A percentile compares a stretch with the other conserved stretches of the same genome.
These are phyloP conservation scores for Cicer yamashitae DNA, from an alignment of 306 rosid species.

Conservation along the genomic window DNA sequence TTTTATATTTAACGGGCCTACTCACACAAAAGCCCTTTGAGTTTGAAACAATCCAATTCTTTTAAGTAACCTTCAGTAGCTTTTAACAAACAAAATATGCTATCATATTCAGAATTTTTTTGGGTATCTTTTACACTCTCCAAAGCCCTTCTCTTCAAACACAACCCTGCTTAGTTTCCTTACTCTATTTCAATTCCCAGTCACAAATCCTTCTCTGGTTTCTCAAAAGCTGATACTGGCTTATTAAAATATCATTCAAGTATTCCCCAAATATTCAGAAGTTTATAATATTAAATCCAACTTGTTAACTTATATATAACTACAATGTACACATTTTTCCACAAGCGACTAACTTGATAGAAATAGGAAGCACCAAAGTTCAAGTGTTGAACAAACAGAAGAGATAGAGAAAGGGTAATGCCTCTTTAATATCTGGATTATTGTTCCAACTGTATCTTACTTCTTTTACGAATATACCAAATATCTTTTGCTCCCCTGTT, in stretches of 20 bases:
- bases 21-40: neutral
- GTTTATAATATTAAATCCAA: no score
- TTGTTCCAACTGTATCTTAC: conserved; percentile 24
- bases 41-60: conserved; percentile 5
- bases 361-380: neutral
- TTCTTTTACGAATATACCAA: conserved; percentile 26
- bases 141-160: conserved; percentile 21
- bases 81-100: neutral
- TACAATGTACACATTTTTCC: conserved; percentile 9
- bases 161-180: conserved; percentile 29
- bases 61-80: neutral
- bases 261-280: neutral
- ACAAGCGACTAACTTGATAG: conserved; percentile 23
- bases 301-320: neutral
- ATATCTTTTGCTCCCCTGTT: conserved; percentile 16
- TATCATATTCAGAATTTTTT: neutral
- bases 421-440: conserved; percentile 30
- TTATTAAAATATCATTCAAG: neutral
- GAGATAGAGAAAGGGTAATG: neutral
- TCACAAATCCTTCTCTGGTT: conserved; percentile 26
- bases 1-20: neutral
- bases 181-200: conserved; percentile 15
- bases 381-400: conserved; percentile 20
- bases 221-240: conserved; percentile 22
- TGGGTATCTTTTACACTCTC: conserved; percentile 35